Base-by-base conservation (phyloP, 257 asterid species). In the Solanum medicagineum region DNA sequence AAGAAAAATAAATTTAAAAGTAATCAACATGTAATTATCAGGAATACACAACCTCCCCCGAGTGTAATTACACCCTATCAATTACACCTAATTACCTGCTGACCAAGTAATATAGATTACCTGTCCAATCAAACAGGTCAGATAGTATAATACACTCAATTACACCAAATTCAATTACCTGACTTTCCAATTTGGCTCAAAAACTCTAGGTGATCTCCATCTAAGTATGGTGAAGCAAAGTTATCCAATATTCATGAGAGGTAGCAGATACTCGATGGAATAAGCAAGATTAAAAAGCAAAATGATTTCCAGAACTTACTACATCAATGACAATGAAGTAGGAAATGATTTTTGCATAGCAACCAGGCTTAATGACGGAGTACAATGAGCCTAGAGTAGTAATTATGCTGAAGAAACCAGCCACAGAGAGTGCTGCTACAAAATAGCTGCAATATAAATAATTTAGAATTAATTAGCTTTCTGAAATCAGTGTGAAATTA, bases 241-340 rank as follows among this genome's bases (percentile, higher is more conserved):
- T 10, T 10, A 22, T 14, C 36, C 14, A 12, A 3, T 60, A 22
- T 15, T 11, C 26, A 10, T 59, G 15, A 20, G 63, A 59, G 66
- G 29, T n/a, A 59, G 66, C 6, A 20, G 0, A 7, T 22, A 22
- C 3, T 22, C 1, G 7, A 26, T 8, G 16, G 16, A 60, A 60
- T 22, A 10, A 15, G 6, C 36, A 1, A 60, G 68, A 13, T 3
- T 10, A 57, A n/a, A n/a, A 60, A 60, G 3, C 3, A 60, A 60
- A 60, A 60, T n/a, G 32, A 49, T 17, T 1, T 10, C n/a, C 9
- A 75, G 80, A 82, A 59, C 89, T 89, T 89, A 91, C 93, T 69
- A 91, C 93, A 57, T 91, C 93, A 19, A 91, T 70, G 53, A 91
- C 86, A 59, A 91, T 70, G 63, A 91, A 81, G 79, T 89, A 89